Evolutionary conservation across 2,329 filamentous ascomycete genomes (phyloP), one percentile per base, ranked within the genome.

Genomic region (Pestalotiopsis sp.): DNA sequence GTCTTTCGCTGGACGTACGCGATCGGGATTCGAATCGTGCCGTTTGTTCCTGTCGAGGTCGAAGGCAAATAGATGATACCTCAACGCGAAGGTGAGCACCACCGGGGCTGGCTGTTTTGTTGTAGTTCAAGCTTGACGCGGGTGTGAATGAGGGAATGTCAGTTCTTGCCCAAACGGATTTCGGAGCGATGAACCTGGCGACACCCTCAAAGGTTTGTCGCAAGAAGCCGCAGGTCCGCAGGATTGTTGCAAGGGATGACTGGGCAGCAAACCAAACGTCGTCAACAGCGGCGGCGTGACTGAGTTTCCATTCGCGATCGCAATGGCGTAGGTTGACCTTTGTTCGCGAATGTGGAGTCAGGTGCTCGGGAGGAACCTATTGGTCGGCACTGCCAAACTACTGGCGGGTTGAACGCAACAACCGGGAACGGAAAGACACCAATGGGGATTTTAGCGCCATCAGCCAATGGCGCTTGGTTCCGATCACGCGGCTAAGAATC

Each of bases 321-420:
- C 59, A 62, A 62, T 62, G 59, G 59, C 45, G 45, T 52, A 52
- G 31, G 59, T 62, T 39, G 59, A 62, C 59, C n/a, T 36, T 62
- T 23, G 20, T 57, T 56, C 63, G 63, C 63, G 63, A 57, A 31
- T 66, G 63, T 66, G 63, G 63, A 66, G 63, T 56, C 49, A 20
- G 17, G 23, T 23, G 57, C 45, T 52, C 17, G 45, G 25, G 31
- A 62, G 17, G 17, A 31, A 62, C 13, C 59, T 17, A 62, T 62
- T 20, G 25, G 31, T 17, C 57, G 57, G 57, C 57, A 39, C 59
- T 36, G 31, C 17, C 45, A 52, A 52, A 52, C 45, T n/a, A 62
- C n/a, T 36, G 36, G 59, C 59, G 59, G 59, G 59, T 31, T 62
- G 14, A 65, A 14, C 13, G 38, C 17, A 63, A 7, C 25, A 25